Base-by-base conservation (phyloP, 1,284 basidiomycete genomes). In the Puccinia polysora region DNA sequence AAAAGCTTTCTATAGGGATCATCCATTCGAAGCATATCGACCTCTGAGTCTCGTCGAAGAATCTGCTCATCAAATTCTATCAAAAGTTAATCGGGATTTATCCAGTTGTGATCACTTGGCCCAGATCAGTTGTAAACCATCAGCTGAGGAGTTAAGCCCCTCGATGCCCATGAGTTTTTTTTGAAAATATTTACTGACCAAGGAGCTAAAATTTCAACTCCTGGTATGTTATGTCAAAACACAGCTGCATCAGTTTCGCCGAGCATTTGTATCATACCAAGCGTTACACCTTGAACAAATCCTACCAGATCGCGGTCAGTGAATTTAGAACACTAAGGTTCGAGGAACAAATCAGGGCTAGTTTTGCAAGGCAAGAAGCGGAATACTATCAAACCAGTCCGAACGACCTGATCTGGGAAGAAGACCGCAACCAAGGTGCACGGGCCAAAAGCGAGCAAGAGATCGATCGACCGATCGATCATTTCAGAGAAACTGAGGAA, bases 21-120 rank as follows among this genome's bases (percentile, higher is more conserved):
- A 72, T 64, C 69, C 69, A 3, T 72, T 72, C 47, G 69, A 72
- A 43, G 69, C 69, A 30, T 72, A 72, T 64, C 45, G 69, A 20
- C 69, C 69, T 10, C 3, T 63, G 23, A 43, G 7, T 40, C 38
- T 72, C 30, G 25, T 72, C 40, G 69, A 72, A 56, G 32, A 43
- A n/a, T 23, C 50, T 10, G 3, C 56, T 38, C 23, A 50, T 23
- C 69, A 52, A 23, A 40, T 38, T 18, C 5, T 53, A 5, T 20
- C 10, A 14, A 55, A 58, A 60, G 18, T 63, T 34, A n/a, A 59
- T 55, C 36, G 68, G 40, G 59, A 25, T 43, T 49, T 49, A 38
- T 50, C 58, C 58, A 15, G 20, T n/a, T 62, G 58, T 30, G 36
- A 32, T 28, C 45, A 30, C 7, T 34, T 72, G 10, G 36, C 49